Evolutionary conservation across 371 early-diverging fungal genomes (phyloP), one percentile per base, ranked within the genome.

Genomic region (Phascolomyces articulosus): DNA sequence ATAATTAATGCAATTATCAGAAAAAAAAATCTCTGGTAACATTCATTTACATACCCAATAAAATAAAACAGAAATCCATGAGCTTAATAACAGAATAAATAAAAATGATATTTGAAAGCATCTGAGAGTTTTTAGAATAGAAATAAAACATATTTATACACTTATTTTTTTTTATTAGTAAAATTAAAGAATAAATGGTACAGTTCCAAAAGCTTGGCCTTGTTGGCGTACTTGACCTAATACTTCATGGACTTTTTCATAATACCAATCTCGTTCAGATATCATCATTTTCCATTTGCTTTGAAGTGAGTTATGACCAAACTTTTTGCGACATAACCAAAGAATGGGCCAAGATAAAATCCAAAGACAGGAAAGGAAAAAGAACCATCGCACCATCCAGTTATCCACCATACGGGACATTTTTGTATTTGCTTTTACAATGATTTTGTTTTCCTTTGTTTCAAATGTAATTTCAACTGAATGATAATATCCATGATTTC

Each of bases 241-340:
- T 24, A 59, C 60, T 21, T 59, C 60, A 27, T 59, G 60, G 11
- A 59, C 60, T 47, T 59, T 40, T 20, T 40, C 29, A 47, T 59
- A 27, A 29, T 80, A 83, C 72, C 77, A 78, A 16, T 72, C 70
- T 18, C 68, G 63, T 55, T 78, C 80, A 10, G 73, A 60, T 3
- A 78, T 60, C 0, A 16, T 62, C 80, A 83, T 83, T 11, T 26
- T 55, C 78, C 80, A 83, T 44, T 74, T 62, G 31, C 79, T 78
- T 54, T 73, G 77, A 11, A 83, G 57, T 1, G 62, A 64, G 0
- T 68, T 66, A 20, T 82, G 75, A 1, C 82, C 79, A 63, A 75
- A 77, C 21, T 62, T 60, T 31, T 75, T 68, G 23, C 69, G 64
- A 40, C 38, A 70, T 0, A 80, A 20, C 62, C 65, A 74, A 8